phyloP scores from a whole-genome alignment of 768 basidiomycete genomes.

The Nevesoporus exiguus region DNA sequence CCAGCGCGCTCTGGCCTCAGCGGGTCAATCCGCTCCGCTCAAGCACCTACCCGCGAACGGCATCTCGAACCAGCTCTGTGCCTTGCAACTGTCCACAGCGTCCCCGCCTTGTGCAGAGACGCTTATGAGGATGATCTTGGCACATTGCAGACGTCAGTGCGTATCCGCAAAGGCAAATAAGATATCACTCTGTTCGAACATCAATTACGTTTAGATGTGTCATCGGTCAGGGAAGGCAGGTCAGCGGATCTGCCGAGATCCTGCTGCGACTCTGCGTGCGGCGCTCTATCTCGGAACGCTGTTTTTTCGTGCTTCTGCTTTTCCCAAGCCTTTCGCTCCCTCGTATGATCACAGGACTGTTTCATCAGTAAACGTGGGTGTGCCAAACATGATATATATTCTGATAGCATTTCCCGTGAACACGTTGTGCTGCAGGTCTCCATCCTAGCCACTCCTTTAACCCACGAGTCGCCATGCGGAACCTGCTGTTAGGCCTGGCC shows the following conservation, averaged over 20 bases:
- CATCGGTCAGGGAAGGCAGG: neutral
- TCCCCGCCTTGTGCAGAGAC: too few relatives aligned
- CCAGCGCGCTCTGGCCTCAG: too few relatives aligned
- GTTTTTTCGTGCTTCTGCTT: neutral
- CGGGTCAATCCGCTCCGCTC: too few relatives aligned
- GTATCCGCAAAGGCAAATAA: neutral
- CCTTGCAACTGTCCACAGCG: too few relatives aligned
- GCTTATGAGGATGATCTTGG: neutral
- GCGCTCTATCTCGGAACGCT: neutral
- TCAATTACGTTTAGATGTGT: neutral
- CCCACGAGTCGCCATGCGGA: constrained; percentile 20
- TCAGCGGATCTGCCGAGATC: constrained; percentile 7
- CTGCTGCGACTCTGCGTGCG: neutral
- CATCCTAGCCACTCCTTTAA: neutral
- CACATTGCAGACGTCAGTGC: neutral
- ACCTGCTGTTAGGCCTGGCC: constrained; percentile 7
- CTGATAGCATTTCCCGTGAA: neutral
- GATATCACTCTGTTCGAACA: too few relatives aligned
- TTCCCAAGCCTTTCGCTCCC: neutral
- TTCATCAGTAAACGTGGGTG: neutral
- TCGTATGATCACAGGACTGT: neutral
- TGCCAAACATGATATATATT: constrained; percentile 10
- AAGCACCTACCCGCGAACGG: too few relatives aligned
- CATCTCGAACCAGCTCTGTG: too few relatives aligned
- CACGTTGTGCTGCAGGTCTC: neutral